Conservation (phyloP, 2,329 filamentous ascomycete genomes). For the Exophiala calicioides region DNA sequence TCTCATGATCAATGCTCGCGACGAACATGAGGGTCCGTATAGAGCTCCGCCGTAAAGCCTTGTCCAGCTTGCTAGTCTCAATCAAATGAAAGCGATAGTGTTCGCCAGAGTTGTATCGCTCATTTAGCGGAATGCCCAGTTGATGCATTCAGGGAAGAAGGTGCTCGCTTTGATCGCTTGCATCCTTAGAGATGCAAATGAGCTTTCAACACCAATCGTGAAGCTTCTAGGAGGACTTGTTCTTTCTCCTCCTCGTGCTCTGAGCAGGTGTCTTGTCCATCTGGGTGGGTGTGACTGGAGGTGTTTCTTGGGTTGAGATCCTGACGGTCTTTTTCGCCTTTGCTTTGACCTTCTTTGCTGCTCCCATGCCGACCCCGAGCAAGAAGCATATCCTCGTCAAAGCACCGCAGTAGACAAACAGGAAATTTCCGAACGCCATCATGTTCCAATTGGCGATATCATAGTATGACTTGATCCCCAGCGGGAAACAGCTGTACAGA, state of each 20-base stretch:
- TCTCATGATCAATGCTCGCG: no score
- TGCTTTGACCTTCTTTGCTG: constrained; percentile 15
- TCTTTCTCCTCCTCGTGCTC: constrained; percentile 26
- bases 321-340: constrained; percentile 22
- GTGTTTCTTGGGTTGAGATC: constrained; percentile 10
- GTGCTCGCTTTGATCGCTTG: no score
- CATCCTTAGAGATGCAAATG: no score
- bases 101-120: no score
- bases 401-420: constrained; percentile 69
- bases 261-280: constrained; percentile 25
- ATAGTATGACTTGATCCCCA: constrained; percentile 67
- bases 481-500: constrained; percentile 63
- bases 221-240: constrained; percentile 14
- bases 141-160: no score
- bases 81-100: no score
- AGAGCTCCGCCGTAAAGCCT: no score
- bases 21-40: no score
- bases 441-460: constrained; percentile 63
- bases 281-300: constrained; percentile 22
- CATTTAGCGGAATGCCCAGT: no score
- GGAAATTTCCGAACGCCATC: constrained; percentile 68
- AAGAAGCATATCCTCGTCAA: constrained; percentile 62
- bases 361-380: constrained; percentile 52
- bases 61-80: no score
- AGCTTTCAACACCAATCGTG: background rate